Evolutionary conservation across 345 rosid genomes (phyloP).

Genomic region (Psidium guajava): DNA sequence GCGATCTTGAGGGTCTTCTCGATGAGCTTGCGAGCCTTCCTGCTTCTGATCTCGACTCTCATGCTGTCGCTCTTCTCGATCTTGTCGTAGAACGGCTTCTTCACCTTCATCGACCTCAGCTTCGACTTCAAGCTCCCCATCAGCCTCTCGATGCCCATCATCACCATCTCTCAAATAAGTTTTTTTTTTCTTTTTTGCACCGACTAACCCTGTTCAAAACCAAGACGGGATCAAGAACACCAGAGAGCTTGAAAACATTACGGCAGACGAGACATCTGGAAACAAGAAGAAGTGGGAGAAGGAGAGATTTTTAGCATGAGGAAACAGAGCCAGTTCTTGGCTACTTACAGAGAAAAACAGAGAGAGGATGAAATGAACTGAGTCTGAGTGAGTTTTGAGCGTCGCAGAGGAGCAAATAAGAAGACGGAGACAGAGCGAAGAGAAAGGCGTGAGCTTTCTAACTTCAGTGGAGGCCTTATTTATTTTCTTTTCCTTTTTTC

Average conservation of each 20-base stretch:
- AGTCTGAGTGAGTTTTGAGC: not conserved
- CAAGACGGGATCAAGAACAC: not conserved
- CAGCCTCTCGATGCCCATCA: slow-evolving; percentile 54
- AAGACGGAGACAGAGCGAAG: not conserved
- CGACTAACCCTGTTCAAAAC: not conserved
- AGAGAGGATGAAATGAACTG: not conserved
- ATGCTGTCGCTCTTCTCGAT: slow-evolving; percentile 93
- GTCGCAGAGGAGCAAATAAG: not conserved
- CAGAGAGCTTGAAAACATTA: not conserved
- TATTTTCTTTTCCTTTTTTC: not conserved
- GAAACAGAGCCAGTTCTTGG: not conserved
- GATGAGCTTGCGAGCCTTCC: slow-evolving; percentile 67
- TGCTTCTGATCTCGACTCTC: slow-evolving; percentile 80
- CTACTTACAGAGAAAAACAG: not conserved
- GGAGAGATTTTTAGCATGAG: not conserved
- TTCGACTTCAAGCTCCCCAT: slow-evolving; percentile 54
- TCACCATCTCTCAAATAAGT: slow-evolving; percentile 4
- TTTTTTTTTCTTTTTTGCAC: too few relatives aligned
- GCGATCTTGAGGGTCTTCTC: slow-evolving; percentile 65
- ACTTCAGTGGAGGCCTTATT: not conserved
- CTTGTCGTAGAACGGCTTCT: slow-evolving; percentile 52
- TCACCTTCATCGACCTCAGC: slow-evolving; percentile 45
- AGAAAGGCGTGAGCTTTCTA: not conserved
- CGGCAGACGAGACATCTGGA: too few relatives aligned
- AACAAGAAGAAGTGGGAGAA: too few relatives aligned